Base-by-base conservation (phyloP, 2,329 filamentous ascomycete species). In the Aspergillus nomiae region DNA sequence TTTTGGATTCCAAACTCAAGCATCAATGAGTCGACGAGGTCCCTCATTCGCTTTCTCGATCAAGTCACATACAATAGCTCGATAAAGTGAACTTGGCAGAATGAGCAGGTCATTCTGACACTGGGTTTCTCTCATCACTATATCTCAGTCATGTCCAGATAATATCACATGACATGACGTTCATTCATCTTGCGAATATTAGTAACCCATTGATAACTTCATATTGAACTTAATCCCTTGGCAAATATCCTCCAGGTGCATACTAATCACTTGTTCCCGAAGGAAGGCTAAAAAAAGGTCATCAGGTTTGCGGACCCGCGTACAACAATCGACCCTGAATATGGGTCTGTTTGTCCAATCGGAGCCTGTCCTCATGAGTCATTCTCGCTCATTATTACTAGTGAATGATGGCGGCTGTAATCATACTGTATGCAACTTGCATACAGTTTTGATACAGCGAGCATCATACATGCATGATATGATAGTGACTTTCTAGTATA, bases 321-420 rank as follows among this genome's bases (percentile, higher is more conserved):
- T 50, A 50, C 26, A 50, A 19, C 10, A n/a, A 28, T 48, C n/a
- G 24, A 48, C 24, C 24, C 45, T 9, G 12, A 51, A 28, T 51
- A 24, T 19, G 48, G 48, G 48, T n/a, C 48, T 32, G 16, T 2
- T 45, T 8, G 10, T 14, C 60, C 60, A 62, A 62, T 62, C 30
- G 45, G 14, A 19, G 16, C 1, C 1, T 28, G 6, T 2, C 5
- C 32, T 45, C 45, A 48, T 62, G 60, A 62, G 60, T 62, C 60
- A 62, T 62, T 62, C 60, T 62, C 60, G 45, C 60, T 62, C 60
- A 62, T 62, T 32, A 12, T 58, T 55, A 58, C 60, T 55, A 58
- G 48, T 9, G 36, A 4, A 54, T 55, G 38, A 55, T 28, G 19
- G 21, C 10, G 4, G n/a, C 11, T 32, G 60, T 62, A 58, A 36